These are phyloP conservation scores for Colletotrichum tanaceti DNA, from an alignment of 2,329 filamentous ascomycete species.

Conservation along the genomic window DNA sequence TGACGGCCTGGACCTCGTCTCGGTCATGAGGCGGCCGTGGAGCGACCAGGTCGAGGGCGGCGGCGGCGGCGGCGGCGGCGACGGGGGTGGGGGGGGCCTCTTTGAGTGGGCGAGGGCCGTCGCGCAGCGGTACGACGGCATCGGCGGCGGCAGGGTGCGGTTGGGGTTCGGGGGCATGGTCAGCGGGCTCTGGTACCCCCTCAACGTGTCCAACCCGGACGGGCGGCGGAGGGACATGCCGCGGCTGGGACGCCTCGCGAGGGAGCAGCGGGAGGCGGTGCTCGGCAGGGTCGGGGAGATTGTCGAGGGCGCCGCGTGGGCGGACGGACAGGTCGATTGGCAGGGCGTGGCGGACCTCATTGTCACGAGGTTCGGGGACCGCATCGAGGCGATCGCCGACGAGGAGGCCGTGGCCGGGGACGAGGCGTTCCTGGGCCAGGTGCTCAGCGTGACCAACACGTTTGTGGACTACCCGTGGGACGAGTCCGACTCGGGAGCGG, in stretches of 20 bases:
- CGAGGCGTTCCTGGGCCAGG: slow-evolving; percentile 49
- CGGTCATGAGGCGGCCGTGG: slow-evolving; percentile 47
- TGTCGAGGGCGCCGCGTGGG: slow-evolving; percentile 48
- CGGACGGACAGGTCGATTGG: slow-evolving; percentile 65
- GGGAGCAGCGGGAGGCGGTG: slow-evolving; percentile 50
- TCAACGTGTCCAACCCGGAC: slow-evolving; percentile 60
- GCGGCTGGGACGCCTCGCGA: slow-evolving; percentile 47
- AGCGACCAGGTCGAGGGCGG: slow-evolving; percentile 42
- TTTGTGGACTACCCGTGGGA: slow-evolving; percentile 56
- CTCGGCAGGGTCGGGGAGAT: slow-evolving; percentile 58
- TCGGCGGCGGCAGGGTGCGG: slow-evolving; percentile 54
- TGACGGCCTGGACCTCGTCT: slow-evolving; percentile 54
- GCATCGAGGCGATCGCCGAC: slow-evolving; percentile 53
- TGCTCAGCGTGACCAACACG: slow-evolving; percentile 55
- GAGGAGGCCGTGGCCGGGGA: slow-evolving; percentile 43
- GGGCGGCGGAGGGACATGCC: slow-evolving; percentile 49
- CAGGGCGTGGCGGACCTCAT: slow-evolving; percentile 75
- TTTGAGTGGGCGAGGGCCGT: slow-evolving; percentile 57
- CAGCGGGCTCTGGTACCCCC: slow-evolving; percentile 62
- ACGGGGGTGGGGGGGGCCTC: slow-evolving; percentile 49
- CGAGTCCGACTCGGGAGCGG: slow-evolving; percentile 18
- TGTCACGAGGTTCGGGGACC: slow-evolving; percentile 68
- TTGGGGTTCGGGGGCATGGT: slow-evolving; percentile 65
- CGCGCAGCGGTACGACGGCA: slow-evolving; percentile 58
- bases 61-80: no score